Evolutionary conservation across 176 grass and related monocot species (phyloP).

Genomic region (Aegilops longissima): DNA sequence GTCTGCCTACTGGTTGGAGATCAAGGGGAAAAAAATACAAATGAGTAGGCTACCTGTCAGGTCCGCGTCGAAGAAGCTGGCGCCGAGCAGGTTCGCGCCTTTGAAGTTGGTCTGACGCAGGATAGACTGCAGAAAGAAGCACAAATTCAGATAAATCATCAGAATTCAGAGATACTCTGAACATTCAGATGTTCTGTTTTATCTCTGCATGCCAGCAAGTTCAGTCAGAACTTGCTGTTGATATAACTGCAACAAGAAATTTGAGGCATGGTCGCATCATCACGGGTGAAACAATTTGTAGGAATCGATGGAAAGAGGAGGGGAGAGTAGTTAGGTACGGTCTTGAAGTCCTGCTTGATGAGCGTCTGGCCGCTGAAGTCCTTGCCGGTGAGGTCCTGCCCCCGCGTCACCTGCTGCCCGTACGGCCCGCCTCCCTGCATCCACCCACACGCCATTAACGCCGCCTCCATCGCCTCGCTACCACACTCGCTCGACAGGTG

Average conservation of each 20-base stretch:
- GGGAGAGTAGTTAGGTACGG: constrained; percentile 23
- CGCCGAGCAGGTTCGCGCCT: constrained; percentile 75
- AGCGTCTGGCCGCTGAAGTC: constrained; percentile 93
- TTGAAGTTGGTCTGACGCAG: constrained; percentile 87
- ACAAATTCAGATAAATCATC: background rate
- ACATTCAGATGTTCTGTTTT: background rate
- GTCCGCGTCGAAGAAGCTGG: constrained; percentile 91
- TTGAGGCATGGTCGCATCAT: background rate
- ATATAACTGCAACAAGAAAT: background rate
- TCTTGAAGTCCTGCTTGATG: constrained; percentile 97
- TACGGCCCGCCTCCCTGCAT: constrained; percentile 85
- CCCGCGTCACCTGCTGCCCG: constrained; percentile 79
- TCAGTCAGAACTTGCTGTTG: background rate
- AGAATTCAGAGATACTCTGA: background rate
- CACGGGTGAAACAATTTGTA: background rate
- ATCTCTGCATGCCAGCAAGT: background rate
- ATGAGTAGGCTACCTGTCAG: constrained; percentile 49
- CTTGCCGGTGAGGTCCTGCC: constrained; percentile 90
- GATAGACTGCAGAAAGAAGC: constrained; percentile 50
- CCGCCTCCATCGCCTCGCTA: background rate
- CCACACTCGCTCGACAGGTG: background rate
- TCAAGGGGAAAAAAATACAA: too few species aligned
- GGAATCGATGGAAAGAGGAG: background rate
- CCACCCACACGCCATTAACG: background rate
- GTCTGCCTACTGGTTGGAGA: background rate